Evolutionary conservation across 306 rosid species (phyloP), one percentile per base, ranked within the genome.

Genomic region (Abrus pulchellus): DNA sequence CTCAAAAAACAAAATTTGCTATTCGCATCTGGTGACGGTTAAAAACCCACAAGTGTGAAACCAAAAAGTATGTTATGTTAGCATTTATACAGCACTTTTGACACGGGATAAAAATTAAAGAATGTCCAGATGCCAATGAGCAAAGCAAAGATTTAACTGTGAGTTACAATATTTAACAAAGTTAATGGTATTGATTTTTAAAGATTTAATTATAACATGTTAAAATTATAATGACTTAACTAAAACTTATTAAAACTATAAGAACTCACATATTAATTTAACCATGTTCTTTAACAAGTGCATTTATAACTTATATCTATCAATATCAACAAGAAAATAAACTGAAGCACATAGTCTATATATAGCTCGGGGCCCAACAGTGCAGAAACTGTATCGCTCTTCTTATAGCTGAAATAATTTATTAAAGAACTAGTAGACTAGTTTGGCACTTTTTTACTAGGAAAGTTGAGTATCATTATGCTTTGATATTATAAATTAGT

Each of bases 71-170:
- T 20, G 20, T 20, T 20, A 34, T 5, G 4, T 28, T 20, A 49
- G 47, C 38, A 49, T 34, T 34, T 3, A 49, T 67, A 49, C 2
- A 4, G 45, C 38, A 14, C 47, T 55, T 70, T 61, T 8, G 62
- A 34, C 72, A 41, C 45, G 6, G 14, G 5, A 12, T 8, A 36
- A 54, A 40, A 76, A 62, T 33, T 11, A 1, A 65, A 34, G 36
- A 53, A 74, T 87, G 52, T 78, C 92, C 98, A 97, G 52, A 94
- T 81, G 80, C 97, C 98, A 81, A 94, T 92, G 76, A 94, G 92
- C 86, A 94, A 83, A 20, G 98, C 94, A 81, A 92, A 92, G 83
- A 94, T 43, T 43, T 4, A 36, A 36, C 2, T 36, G 4, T 36
- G 1, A 36, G 40, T 36, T 36, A 36, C 4, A 36, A 36, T 4